phyloP scores from a whole-genome alignment of 2,329 filamentous ascomycete species.

The Claviceps digitariae region DNA sequence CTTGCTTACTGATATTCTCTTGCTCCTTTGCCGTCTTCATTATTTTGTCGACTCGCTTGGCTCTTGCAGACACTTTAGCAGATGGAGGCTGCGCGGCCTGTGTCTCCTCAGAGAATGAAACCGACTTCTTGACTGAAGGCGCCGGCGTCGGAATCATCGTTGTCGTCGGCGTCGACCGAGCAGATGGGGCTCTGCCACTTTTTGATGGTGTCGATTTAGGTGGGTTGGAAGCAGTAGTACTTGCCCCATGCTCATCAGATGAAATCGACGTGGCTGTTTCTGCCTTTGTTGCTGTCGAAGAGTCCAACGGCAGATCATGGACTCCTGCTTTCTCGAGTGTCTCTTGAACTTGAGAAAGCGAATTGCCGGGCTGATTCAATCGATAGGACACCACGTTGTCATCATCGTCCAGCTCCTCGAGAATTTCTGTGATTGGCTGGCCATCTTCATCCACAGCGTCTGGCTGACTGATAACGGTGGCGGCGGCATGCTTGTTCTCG shows the following conservation, averaged over 20 bases:
- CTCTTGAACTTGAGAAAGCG: slow-evolving; percentile 54
- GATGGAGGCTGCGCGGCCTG: slow-evolving; percentile 15
- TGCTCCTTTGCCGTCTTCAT: slow-evolving; percentile 43
- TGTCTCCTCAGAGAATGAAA: slow-evolving; percentile 48
- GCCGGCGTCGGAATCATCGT: background rate
- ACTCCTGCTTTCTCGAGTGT: slow-evolving; percentile 67
- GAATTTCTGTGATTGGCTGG: slow-evolving; percentile 75
- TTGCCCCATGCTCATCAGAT: background rate
- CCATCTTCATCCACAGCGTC: slow-evolving; percentile 53
- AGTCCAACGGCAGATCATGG: slow-evolving; percentile 24
- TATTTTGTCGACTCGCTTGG: slow-evolving; percentile 38
- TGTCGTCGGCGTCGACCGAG: background rate
- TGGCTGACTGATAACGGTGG: slow-evolving; percentile 45
- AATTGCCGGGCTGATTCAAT: slow-evolving; percentile 52
- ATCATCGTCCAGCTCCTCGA: slow-evolving; percentile 83
- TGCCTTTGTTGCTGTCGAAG: slow-evolving; percentile 2
- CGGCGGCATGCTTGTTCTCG: slow-evolving; percentile 55
- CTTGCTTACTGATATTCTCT: slow-evolving; percentile 30
- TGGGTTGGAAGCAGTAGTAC: background rate
- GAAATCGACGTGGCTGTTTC: background rate
- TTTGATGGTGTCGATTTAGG: background rate
- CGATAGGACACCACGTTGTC: slow-evolving; percentile 65
- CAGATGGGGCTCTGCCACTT: background rate
- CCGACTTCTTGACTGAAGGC: slow-evolving; percentile 35
- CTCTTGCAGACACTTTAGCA: slow-evolving; percentile 24